These are phyloP conservation scores for Erodium trifolium DNA, from an alignment of 441 rosid genomes.

Conservation along the genomic window DNA sequence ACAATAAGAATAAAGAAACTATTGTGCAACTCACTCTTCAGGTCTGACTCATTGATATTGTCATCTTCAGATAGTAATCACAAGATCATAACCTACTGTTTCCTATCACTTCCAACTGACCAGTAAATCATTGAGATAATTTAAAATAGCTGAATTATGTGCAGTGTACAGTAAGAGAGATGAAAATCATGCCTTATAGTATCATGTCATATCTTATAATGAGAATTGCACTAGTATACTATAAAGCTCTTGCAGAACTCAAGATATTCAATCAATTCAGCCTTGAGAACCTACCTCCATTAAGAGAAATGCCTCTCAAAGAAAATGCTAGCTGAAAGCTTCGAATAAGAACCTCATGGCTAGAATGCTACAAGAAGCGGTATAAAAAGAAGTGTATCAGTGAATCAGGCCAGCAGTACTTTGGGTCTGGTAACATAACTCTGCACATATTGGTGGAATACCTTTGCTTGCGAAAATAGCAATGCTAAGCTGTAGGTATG, in stretches of 20 bases:
- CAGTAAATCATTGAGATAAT: not conserved
- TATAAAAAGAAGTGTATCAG: constrained; percentile 8
- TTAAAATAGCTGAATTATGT: not conserved
- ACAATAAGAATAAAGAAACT: not conserved
- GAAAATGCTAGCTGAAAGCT: constrained; percentile 95
- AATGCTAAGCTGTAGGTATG: constrained; percentile 71
- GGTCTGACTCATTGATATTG: not conserved
- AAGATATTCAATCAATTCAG: constrained; percentile 19
- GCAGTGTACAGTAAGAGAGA: not conserved
- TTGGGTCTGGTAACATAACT: not conserved
- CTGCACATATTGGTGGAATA: constrained; percentile 21
- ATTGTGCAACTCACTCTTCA: not conserved
- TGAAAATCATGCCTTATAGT: not conserved
- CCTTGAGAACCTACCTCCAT: constrained; percentile 37
- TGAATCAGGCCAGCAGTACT: not conserved
- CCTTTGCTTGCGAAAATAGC: constrained; percentile 73
- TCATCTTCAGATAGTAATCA: not conserved
- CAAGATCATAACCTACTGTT: not conserved
- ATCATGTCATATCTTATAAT: constrained; percentile 5
- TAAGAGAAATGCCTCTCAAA: constrained; percentile 63
- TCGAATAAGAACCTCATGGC: constrained; percentile 58
- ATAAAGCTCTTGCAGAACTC: constrained; percentile 12
- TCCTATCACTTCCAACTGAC: constrained; percentile 6
- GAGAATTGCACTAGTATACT: constrained; percentile 1
- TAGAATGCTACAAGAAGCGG: constrained; percentile 57